Base-by-base conservation (phyloP, 2,329 filamentous ascomycete species). In the Sordariomycetes sp. region DNA sequence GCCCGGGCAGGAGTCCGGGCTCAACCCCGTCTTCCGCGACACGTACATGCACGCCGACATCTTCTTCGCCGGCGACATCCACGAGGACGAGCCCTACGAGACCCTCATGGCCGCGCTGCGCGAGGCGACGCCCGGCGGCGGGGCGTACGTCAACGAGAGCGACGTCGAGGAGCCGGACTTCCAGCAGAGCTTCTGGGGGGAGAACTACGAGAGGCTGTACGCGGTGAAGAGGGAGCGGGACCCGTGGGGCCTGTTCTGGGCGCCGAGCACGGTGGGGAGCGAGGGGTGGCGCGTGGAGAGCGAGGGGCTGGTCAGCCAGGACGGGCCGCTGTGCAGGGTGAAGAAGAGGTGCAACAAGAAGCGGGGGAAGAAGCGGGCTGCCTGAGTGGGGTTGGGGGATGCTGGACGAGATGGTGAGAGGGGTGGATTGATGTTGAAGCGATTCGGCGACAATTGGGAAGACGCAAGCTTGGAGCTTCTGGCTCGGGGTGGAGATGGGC, bases 141-240 rank as follows among this genome's bases (percentile, higher is more conserved):
- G 77, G 4, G 69, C 74, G 4, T 80, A 80, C 61, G 65, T 78
- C 64, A 80, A 79, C 60, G 80, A 83, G 69, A 75, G 71, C 2
- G 75, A 81, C 64, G 74, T 77, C 50, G 69, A 72, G 59, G 71
- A 80, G 64, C 72, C 71, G 1, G 62, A 75, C 58, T 81, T 70
- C 62, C 69, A 77, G 62, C 63, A 72, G 34, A 68, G 65, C 2
- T 80, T 80, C 66, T 81, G 72, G 63, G 79, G 78, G 1, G 60
- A 46, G 7, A 78, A 78, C 54, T 80, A 79, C 60, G 63, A 62
- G 4, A 65, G 62, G 48, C 63, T 80, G 51, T 60, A 71, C 24
- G 37, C 57, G 3, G 70, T 83, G 20, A 83, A 83, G 72, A 64
- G 71, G 55, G 71, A 67, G 50, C 77, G 73, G 64, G 81, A 81